Conservation (phyloP, 176 grass and related monocot species). For the Chloris gayana region DNA sequence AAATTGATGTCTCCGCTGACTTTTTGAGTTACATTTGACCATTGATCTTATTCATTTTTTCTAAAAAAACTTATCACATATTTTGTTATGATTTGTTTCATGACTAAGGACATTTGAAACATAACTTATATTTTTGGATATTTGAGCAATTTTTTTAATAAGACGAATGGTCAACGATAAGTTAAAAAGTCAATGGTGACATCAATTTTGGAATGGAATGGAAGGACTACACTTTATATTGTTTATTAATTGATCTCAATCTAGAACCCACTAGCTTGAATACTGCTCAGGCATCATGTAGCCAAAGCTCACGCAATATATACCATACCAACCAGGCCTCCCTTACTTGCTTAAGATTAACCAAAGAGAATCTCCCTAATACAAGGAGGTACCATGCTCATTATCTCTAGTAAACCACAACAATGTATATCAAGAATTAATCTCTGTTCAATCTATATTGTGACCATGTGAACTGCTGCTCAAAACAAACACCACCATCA, state of each 20-base stretch:
- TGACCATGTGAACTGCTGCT: background rate
- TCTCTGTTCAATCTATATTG: background rate
- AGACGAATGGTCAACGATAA: no score
- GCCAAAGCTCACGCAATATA: background rate
- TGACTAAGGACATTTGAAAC: no score
- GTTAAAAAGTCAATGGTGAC: no score
- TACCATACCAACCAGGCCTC: background rate
- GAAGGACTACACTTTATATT: no score
- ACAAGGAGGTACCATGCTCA: background rate
- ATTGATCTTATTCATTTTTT: no score
- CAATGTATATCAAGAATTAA: background rate
- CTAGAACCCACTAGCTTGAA: background rate
- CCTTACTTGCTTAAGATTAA: background rate
- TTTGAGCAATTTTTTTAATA: no score
- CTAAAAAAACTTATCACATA: no score
- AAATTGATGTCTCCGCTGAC: no score
- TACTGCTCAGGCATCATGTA: background rate
- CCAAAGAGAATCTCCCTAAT: background rate
- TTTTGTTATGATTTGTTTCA: no score
- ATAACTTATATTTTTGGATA: no score
- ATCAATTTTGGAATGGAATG: no score
- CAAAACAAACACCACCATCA: background rate
- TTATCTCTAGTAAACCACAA: background rate
- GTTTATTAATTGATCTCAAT: background rate
- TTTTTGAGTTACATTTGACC: no score